Conservation (phyloP, 164 flowering plant genomes). For the Vitis cinerea region DNA sequence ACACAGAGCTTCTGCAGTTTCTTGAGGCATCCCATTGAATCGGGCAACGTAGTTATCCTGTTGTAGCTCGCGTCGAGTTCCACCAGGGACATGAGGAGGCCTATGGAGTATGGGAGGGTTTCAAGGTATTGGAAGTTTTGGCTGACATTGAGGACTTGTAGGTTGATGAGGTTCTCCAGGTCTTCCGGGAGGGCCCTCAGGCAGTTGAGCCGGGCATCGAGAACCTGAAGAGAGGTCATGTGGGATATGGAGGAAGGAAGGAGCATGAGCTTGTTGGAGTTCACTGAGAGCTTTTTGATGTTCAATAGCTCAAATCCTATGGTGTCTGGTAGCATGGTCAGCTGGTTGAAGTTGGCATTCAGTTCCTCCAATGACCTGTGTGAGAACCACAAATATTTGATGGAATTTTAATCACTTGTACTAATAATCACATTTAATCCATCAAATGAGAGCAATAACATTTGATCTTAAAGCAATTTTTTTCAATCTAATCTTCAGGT, state of each 20-base stretch:
- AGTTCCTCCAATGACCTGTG: slow-evolving; percentile 75
- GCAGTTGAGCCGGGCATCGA: slow-evolving; percentile 90
- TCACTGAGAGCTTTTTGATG: slow-evolving; percentile 70
- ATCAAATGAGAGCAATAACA: too few relatives aligned
- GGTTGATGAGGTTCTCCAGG: slow-evolving; percentile 76
- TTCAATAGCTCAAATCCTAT: slow-evolving; percentile 77
- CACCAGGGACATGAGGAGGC: slow-evolving; percentile 70
- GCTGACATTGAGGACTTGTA: slow-evolving; percentile 73
- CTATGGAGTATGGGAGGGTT: slow-evolving; percentile 72
- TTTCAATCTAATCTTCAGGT: too few relatives aligned
- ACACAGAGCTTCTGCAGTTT: slow-evolving; percentile 65
- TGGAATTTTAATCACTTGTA: too few relatives aligned
- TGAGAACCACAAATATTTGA: background rate
- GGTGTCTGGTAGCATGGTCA: slow-evolving; percentile 68
- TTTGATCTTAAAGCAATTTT: too few relatives aligned
- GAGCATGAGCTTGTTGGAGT: slow-evolving; percentile 73
- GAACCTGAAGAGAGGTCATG: slow-evolving; percentile 52
- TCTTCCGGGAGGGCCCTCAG: slow-evolving; percentile 75
- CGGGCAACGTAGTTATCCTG: slow-evolving; percentile 54
- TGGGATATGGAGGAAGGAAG: slow-evolving; percentile 73
- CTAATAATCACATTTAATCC: too few relatives aligned
- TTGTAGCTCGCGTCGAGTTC: slow-evolving; percentile 91
- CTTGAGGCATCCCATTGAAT: slow-evolving; percentile 70
- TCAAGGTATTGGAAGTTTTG: slow-evolving; percentile 85
- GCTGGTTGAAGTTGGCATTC: slow-evolving; percentile 88